Base-by-base conservation (phyloP, 1,284 basidiomycete genomes). In the Ganoderma resinaceum region DNA sequence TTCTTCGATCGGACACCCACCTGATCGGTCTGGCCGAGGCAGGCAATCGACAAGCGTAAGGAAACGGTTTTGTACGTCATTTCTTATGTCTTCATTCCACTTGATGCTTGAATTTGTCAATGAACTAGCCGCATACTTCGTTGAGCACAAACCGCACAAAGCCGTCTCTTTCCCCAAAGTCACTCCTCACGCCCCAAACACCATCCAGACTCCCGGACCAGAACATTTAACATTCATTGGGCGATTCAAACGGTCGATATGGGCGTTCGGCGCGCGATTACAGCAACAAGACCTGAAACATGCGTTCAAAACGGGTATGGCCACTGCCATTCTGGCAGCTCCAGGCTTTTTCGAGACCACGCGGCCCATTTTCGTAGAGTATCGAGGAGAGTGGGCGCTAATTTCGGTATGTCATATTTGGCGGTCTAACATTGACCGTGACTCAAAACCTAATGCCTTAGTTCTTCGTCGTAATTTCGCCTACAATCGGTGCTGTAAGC, bases 341-440 rank as follows among this genome's bases (percentile, higher is more conserved):
- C 95, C 95, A 1, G 95, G 95, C 0, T 98, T 96, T 78, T 91
- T 95, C 66, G 91, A 95, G 67, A 74, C 80, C 14, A 96, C 94
- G 1, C 83, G 95, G 33, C 91, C 91, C 2, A 82, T 89, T 6
- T 99, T 98, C 77, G 83, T 94, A 40, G 87, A 89, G 63, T 96
- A 92, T 76, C 87, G 91, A 75, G 96, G 96, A 49, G 95, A 98
- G 79, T 99, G 97, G 97, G 96, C 96, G 1, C 81, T 99, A 74
- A 95, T 99, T 63, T 96, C 95, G 55, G 94, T 94, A 74, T 71
- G 89, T 84, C 9, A 40, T 11, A n/a, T 18, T 12, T 29, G 1
- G 40, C 31, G 57, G 37, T 11, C 23, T 61, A 23, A 43, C 20
- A 68, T 37, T 35, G 11, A 31, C 59, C 38, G 35, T 8, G 16